phyloP scores from a whole-genome alignment of 2,329 filamentous ascomycete genomes.

The Ascochyta clinopodiicola region DNA sequence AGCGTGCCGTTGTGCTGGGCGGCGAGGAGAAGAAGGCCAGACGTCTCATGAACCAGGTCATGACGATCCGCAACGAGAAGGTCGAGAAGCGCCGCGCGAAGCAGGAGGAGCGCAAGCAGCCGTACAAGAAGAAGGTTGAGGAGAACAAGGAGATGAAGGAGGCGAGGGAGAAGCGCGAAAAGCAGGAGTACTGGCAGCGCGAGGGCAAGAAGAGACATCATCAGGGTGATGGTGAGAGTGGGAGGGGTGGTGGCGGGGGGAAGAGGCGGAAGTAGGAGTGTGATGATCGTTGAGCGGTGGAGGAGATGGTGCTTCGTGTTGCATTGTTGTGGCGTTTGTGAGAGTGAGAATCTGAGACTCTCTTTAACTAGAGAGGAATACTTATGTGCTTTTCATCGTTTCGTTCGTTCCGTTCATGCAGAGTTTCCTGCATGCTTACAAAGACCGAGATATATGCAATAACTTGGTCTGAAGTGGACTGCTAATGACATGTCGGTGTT shows the following conservation, averaged over 20 bases:
- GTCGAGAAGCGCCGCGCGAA: conserved; percentile 80
- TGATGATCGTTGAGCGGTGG: neutral
- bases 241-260: conserved; percentile 49
- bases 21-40: conserved; percentile 86
- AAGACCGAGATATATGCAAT: too few species aligned
- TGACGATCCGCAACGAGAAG: conserved; percentile 89
- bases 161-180: conserved; percentile 87
- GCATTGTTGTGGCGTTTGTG: neutral
- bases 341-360: too few species aligned
- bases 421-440: too few species aligned
- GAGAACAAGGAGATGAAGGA: conserved; percentile 84
- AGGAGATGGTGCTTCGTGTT: neutral
- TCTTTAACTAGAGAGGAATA: too few species aligned
- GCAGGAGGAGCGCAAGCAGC: conserved; percentile 84
- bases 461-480: too few species aligned
- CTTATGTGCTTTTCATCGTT: too few species aligned
- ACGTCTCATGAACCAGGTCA: conserved; percentile 89
- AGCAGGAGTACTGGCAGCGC: conserved; percentile 88
- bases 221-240: conserved; percentile 57
- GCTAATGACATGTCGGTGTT: too few species aligned
- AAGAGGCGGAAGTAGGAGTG: conserved; percentile 40
- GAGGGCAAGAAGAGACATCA: conserved; percentile 82
- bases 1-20: conserved; percentile 88
- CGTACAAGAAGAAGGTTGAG: conserved; percentile 82
- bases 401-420: too few species aligned